phyloP scores from a whole-genome alignment of 179 eudicot genomes.

The Beta macrorhiza region DNA sequence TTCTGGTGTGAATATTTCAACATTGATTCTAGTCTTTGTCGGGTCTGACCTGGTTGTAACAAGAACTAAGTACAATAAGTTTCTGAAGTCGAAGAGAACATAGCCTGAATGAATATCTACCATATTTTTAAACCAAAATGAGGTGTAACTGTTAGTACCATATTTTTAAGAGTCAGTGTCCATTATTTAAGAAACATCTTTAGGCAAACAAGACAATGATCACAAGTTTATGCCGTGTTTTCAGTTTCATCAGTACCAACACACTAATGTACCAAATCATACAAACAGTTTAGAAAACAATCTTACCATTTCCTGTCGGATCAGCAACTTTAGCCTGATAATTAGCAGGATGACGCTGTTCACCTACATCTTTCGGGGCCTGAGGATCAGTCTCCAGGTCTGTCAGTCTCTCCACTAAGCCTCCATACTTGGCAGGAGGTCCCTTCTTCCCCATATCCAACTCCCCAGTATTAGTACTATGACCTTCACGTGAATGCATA shows the following conservation, averaged over 20 bases:
- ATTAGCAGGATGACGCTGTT: conserved; percentile 28
- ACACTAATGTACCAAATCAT: neutral
- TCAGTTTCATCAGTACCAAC: too few relatives aligned
- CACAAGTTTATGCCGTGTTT: too few relatives aligned
- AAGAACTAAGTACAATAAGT: too few relatives aligned
- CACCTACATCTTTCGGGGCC: conserved; percentile 21
- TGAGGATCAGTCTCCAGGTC: conserved; percentile 46
- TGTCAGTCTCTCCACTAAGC: neutral
- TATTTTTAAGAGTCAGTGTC: too few relatives aligned
- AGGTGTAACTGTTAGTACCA: too few relatives aligned
- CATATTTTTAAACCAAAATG: too few relatives aligned
- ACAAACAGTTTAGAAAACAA: neutral
- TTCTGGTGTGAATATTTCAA: too few relatives aligned
- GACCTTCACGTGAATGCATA: conserved; percentile 2
- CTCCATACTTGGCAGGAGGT: conserved; percentile 10
- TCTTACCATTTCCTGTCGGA: conserved; percentile 47
- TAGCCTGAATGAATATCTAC: too few relatives aligned
- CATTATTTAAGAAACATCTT: neutral
- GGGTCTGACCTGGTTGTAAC: too few relatives aligned
- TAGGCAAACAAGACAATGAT: too few relatives aligned
- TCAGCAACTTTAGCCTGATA: conserved; percentile 44
- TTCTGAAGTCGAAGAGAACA: too few relatives aligned
- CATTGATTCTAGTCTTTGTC: too few relatives aligned
- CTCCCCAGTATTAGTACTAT: conserved; percentile 24
- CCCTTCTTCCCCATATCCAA: conserved; percentile 17